phyloP scores from a whole-genome alignment of 768 basidiomycete species.

The Coprinopsis strossmayeri region DNA sequence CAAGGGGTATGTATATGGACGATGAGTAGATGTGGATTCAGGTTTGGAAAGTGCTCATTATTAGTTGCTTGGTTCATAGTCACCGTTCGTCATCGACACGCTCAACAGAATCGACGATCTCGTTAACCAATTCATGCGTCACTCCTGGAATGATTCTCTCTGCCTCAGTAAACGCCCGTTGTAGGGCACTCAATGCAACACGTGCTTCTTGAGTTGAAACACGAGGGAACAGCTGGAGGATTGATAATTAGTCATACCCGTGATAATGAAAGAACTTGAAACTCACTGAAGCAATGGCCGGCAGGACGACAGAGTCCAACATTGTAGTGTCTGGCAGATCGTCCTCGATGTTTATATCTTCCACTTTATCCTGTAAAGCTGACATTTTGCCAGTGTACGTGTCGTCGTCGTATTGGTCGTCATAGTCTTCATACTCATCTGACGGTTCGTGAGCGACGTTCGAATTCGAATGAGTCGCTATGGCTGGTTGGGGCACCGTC shows the following conservation, averaged over 20 bases:
- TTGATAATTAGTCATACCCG: slow-evolving; percentile 7
- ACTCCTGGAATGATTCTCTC: slow-evolving; percentile 95
- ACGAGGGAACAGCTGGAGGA: slow-evolving; percentile 74
- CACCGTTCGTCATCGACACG: slow-evolving; percentile 76
- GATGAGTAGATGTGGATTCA: slow-evolving; percentile 5
- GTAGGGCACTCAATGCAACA: slow-evolving; percentile 76
- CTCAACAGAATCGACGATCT: slow-evolving; percentile 90
- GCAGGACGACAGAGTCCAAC: slow-evolving; percentile 91
- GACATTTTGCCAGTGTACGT: slow-evolving; percentile 36
- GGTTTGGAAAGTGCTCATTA: neutral
- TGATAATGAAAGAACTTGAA: neutral
- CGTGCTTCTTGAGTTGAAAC: slow-evolving; percentile 91
- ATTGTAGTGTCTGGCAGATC: slow-evolving; percentile 81
- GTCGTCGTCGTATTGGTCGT: slow-evolving; percentile 46
- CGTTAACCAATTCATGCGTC: slow-evolving; percentile 86
- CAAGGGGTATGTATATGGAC: neutral
- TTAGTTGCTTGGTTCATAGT: slow-evolving; percentile 11
- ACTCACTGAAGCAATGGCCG: slow-evolving; percentile 91
- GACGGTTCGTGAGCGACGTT: slow-evolving; percentile 36
- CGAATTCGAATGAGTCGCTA: slow-evolving; percentile 20
- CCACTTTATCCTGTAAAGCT: slow-evolving; percentile 41
- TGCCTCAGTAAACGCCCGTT: slow-evolving; percentile 90
- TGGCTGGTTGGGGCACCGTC: slow-evolving; percentile 35
- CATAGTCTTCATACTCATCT: slow-evolving; percentile 64
- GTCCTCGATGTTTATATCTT: slow-evolving; percentile 43